phyloP scores from a whole-genome alignment of 768 basidiomycete species.

The Lenzites betulinus region DNA sequence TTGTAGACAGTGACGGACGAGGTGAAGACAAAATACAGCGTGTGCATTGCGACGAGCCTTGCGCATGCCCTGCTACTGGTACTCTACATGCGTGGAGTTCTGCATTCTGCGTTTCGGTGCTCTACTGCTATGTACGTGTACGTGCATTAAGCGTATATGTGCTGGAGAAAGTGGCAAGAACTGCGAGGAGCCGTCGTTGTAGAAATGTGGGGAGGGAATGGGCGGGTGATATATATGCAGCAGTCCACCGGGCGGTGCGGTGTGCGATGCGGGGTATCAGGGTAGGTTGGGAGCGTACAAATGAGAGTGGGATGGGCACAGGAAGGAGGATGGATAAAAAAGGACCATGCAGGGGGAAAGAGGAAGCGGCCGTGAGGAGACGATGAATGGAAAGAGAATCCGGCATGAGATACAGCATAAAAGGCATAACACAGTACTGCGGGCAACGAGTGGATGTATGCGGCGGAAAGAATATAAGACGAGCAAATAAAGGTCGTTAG shows the following conservation, averaged over 20 bases:
- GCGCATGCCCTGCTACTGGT: not conserved
- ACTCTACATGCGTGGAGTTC: slow-evolving; percentile 3
- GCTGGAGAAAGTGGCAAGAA: not conserved
- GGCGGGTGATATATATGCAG: not conserved
- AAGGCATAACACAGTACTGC: too few relatives aligned
- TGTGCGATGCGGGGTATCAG: not conserved
- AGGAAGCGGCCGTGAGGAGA: not conserved
- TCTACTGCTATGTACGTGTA: not conserved
- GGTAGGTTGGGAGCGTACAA: not conserved
- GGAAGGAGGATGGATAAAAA: not conserved
- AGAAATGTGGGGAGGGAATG: not conserved
- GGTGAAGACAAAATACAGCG: not conserved
- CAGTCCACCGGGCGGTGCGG: not conserved
- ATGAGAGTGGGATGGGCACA: not conserved
- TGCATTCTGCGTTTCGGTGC: not conserved
- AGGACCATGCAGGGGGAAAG: not conserved
- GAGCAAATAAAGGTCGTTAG: not conserved
- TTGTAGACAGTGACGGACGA: not conserved
- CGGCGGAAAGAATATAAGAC: not conserved
- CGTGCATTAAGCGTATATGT: not conserved
- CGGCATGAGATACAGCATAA: not conserved
- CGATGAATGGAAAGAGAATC: not conserved
- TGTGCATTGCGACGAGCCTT: slow-evolving; percentile 1
- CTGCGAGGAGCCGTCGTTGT: too few relatives aligned
- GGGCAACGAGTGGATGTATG: not conserved